Percentiles rank a stretch among this genome's conserved stretches.
phyloP scores from a whole-genome alignment of 345 rosid species.

The Syzygium grande region DNA sequence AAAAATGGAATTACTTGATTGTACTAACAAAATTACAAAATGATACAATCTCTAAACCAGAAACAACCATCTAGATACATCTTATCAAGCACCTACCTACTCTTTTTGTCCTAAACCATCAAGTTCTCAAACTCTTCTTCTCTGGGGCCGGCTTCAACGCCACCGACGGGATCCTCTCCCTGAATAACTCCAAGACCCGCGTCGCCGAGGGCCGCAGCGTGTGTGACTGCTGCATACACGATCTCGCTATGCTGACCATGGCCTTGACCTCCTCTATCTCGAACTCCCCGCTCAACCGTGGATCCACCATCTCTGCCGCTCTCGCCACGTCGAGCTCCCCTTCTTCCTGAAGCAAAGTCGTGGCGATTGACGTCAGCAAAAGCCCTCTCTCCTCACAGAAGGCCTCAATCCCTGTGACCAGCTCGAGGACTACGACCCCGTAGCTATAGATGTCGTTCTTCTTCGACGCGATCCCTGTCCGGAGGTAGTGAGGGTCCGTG shows the following conservation, averaged over 20 bases:
- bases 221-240: constrained; percentile 42
- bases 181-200: constrained; percentile 28
- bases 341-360: constrained; percentile 16
- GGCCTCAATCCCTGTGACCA: constrained; percentile 68
- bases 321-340: constrained; percentile 2
- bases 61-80: neutral
- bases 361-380: constrained; percentile 34
- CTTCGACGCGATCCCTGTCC: constrained; percentile 71
- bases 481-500: constrained; percentile 79
- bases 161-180: constrained; percentile 15
- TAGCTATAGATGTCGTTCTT: constrained; percentile 80
- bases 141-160: neutral
- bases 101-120: neutral
- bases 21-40: neutral
- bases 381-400: constrained; percentile 54
- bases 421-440: constrained; percentile 72
- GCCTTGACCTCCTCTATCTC: constrained; percentile 48
- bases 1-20: neutral
- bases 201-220: constrained; percentile 55
- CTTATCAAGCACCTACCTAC: neutral
- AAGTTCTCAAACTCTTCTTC: neutral
- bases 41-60: neutral
- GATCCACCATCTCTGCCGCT: constrained; percentile 52
- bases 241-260: constrained; percentile 38
- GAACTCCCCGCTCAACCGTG: constrained; percentile 28